A percentile compares a stretch with the other conserved stretches of the same genome.
Conservation (phyloP, 1,139 yeast genomes). For the Taiozyma onychis region DNA sequence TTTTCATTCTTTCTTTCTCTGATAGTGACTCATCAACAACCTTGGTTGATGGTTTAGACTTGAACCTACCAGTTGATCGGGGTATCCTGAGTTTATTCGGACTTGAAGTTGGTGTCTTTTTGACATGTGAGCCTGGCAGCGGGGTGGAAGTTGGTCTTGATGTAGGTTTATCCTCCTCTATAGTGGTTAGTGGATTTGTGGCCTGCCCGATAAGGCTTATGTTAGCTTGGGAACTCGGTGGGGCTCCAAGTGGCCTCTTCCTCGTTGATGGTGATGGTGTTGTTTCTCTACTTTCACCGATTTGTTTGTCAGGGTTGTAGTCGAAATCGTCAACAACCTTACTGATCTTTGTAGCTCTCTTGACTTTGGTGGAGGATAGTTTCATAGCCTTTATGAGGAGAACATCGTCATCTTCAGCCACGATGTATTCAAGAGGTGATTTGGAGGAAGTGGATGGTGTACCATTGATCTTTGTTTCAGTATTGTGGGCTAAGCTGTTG, state of each 20-base stretch:
- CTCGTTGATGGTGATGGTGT: not conserved
- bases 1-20: not conserved
- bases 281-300: not conserved
- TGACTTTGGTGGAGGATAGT: not conserved
- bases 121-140: not conserved
- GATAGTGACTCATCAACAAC: not conserved
- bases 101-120: not conserved
- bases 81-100: not conserved
- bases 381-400: not conserved
- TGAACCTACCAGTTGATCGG: not conserved
- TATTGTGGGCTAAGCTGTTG: not conserved
- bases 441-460: not conserved
- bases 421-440: not conserved
- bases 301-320: not conserved
- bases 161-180: not conserved
- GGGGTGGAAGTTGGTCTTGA: not conserved
- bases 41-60: not conserved
- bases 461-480: not conserved
- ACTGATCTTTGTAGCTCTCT: not conserved
- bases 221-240: not conserved
- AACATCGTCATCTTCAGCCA: not conserved
- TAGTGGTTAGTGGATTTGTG: not conserved
- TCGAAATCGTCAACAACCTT: not conserved
- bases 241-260: not conserved
- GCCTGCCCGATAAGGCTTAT: not conserved